Base-by-base conservation (phyloP, 768 basidiomycete species). In the Lentinula sp. region DNA sequence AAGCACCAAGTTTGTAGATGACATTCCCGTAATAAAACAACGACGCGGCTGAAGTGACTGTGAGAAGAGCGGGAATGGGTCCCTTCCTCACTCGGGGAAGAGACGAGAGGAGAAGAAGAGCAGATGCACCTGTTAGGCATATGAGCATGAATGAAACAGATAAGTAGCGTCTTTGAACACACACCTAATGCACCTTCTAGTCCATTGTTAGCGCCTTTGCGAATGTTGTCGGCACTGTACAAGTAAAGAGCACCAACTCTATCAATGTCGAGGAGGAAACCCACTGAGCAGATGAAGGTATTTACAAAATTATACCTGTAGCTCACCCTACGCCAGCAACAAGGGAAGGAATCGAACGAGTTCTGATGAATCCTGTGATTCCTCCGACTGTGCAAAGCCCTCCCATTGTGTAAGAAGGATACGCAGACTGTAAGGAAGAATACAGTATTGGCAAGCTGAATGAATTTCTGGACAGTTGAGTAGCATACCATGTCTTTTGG, bases 191-290 rank as follows among this genome's bases (percentile, higher is more conserved):
- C 92, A 35, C 79, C 84, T 69, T 93, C 88, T 58, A 92, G 73
- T n/a, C 92, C 90, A 64, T 89, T 86, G 2, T 82, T 68, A 12
- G 84, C 81, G 41, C 90, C 88, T 68, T 82, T 90, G 62, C 86
- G 85, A 65, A 94, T 88, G 68, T 77, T 79, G 63, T 90, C 82
- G 41, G 86, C 91, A 60, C 90, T 87, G 83, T 86, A 93, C 28
- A 92, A 77, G 72, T 90, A 94, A 52, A 92, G 78, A 16, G 83
- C 74, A 62, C 91, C 92, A 50, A 94, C 90, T 66, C 90, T 91
- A 63, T 0, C 36, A 33, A 48, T 48, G 15, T 15, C 6, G 35
- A 20, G 39, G 6, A 12, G 20, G 16, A 45, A n/a, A 0, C 13
- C 18, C 10, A 39, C 8, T n/a, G 13, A 6, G 6, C 18, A 54